Base-by-base conservation (phyloP, 495 filamentous ascomycete species). In the Penicillium turbatum region DNA sequence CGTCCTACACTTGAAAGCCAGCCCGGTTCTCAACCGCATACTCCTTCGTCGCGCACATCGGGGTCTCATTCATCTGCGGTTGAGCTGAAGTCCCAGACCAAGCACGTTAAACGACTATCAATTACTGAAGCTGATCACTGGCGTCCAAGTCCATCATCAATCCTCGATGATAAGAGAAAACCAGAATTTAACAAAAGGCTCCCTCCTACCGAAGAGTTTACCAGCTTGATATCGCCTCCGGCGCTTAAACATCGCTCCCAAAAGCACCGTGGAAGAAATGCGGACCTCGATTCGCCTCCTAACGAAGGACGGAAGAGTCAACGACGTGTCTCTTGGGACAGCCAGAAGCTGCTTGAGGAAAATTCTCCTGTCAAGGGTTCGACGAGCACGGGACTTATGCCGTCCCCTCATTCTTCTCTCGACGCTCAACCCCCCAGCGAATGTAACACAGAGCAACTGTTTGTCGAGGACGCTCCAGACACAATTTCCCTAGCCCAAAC, bases 271-370 rank as follows among this genome's bases (percentile, higher is more conserved):
- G 73, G 73, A 11, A 61, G 67, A 44, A 59, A 63, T 10, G 62
- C 48, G 13, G 61, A 67, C 30, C n/a, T 52, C 15, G 66, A 69
- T 29, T 40, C 42, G n/a, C n/a, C 44, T 30, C 46, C 49, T 2
- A 65, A 62, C 40, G 59, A 69, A 34, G 48, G 58, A n/a, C 44
- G 53, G 2, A 76, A 73, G 43, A 68, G 61, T 31, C 63, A 69
- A 27, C 58, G 72, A 13, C 68, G 74, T 9, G 74, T 77, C 6
- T 76, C 74, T 8, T 77, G 72, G 72, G 72, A 77, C 44, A 72
- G 69, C 9, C 65, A 73, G 21, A 76, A 75, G 30, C 21, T 70
- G 6, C 48, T 73, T 30, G 69, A 71, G 51, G 62, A 73, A 7
- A 42, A 61, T 11, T 60, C 55, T 15, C 11, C 54, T 24, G 40